Conservation (phyloP, 1,284 basidiomycete species). For the Xerocomus tenax region DNA sequence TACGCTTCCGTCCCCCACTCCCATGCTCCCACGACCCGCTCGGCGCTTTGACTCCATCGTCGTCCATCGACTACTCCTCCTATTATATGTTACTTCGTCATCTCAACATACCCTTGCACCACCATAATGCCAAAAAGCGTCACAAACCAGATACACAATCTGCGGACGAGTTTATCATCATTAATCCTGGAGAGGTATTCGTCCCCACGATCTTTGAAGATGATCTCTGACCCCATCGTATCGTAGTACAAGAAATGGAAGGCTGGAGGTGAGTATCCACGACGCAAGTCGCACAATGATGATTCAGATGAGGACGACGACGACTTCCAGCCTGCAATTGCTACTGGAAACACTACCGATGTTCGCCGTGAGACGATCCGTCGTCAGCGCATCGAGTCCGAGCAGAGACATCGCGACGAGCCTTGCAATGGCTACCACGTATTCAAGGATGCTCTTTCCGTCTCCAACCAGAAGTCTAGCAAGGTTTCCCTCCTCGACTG, state of each 20-base stretch:
- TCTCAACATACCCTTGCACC: too few relatives aligned
- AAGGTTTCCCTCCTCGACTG: conserved; percentile 43
- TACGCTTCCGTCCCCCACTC: conserved; percentile 63
- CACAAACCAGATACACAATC: too few relatives aligned
- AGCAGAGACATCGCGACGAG: conserved; percentile 79
- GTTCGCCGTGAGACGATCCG: conserved; percentile 74
- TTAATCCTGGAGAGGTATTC: too few relatives aligned
- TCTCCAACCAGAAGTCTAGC: conserved; percentile 78
- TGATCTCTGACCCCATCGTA: too few relatives aligned
- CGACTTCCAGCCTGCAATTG: conserved; percentile 49
- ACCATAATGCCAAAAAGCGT: too few relatives aligned
- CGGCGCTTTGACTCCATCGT: conserved; percentile 68
- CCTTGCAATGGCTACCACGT: conserved; percentile 78
- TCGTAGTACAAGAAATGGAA: too few relatives aligned
- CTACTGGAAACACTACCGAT: conserved; percentile 39
- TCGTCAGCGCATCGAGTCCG: conserved; percentile 78
- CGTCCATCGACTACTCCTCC: conserved; percentile 37
- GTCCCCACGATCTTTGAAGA: too few relatives aligned
- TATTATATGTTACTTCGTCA: too few relatives aligned
- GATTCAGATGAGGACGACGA: conserved; percentile 57
- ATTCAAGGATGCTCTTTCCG: conserved; percentile 76
- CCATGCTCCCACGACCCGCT: conserved; percentile 66
- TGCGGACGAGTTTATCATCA: too few relatives aligned
- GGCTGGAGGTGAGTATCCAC: too few relatives aligned
- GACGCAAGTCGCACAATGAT: conserved; percentile 49